Percentiles rank a stretch among this genome's conserved stretches.
These are phyloP conservation scores for Simplicillium sp. DNA, from an alignment of 2,329 filamentous ascomycete genomes.

Conservation along the genomic window DNA sequence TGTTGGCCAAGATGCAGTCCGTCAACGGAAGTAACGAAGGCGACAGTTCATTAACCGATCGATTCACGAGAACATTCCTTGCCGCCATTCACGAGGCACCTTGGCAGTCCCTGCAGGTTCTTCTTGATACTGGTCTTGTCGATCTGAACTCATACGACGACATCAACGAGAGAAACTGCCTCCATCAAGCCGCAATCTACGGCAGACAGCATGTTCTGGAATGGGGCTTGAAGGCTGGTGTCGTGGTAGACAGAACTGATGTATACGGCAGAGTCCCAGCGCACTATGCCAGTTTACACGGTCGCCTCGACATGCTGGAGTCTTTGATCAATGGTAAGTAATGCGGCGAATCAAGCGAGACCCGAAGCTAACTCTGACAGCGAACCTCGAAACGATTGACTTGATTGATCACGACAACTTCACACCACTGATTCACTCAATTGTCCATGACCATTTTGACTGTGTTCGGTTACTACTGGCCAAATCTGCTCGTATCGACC, in stretches of 20 bases:
- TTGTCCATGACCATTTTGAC: constrained; percentile 74
- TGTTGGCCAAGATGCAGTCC: constrained; percentile 62
- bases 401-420: constrained; percentile 95
- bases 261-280: constrained; percentile 90
- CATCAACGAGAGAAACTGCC: constrained; percentile 92
- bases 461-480: constrained; percentile 73
- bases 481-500: constrained; percentile 76
- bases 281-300: constrained; percentile 95
- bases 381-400: constrained; percentile 68
- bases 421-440: constrained; percentile 88
- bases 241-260: constrained; percentile 73
- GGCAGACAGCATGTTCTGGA: constrained; percentile 71
- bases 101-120: constrained; percentile 61
- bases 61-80: constrained; percentile 82
- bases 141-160: constrained; percentile 92
- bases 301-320: constrained; percentile 73
- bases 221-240: constrained; percentile 63
- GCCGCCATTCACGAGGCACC: constrained; percentile 82
- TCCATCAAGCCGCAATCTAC: constrained; percentile 95
- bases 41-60: constrained; percentile 53
- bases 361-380: constrained; percentile 21
- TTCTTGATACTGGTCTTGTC: constrained; percentile 74
- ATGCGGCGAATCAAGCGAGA: neutral
- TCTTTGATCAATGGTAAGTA: constrained; percentile 54
- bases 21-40: constrained; percentile 45